These are phyloP conservation scores for Suhomyces kunorum DNA, from an alignment of 1,139 yeast species.

Conservation along the genomic window DNA sequence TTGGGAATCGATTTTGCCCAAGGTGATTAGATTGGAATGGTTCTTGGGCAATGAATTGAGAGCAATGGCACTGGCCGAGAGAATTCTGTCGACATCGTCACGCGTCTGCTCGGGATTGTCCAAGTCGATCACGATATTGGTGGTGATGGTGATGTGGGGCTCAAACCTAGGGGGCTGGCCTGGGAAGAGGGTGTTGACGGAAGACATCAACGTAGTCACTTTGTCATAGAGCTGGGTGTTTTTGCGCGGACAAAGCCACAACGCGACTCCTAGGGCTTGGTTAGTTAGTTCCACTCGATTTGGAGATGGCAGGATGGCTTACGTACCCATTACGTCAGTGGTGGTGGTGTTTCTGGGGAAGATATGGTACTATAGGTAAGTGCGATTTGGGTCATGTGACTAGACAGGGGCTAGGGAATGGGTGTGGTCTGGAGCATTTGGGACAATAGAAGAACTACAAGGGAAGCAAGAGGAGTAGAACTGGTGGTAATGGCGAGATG, in stretches of 20 bases:
- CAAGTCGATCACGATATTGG: conserved; percentile 51
- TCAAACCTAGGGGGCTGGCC: conserved; percentile 65
- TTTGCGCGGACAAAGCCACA: conserved; percentile 75
- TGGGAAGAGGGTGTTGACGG: conserved; percentile 69
- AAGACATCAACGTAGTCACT: conserved; percentile 58
- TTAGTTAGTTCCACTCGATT: conserved; percentile 9
- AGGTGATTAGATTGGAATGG: conserved; percentile 38
- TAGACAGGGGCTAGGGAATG: background rate
- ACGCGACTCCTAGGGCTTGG: conserved; percentile 51
- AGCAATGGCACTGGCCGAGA: conserved; percentile 70
- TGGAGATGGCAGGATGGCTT: background rate
- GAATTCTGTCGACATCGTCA: conserved; percentile 59
- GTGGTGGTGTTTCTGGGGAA: background rate
- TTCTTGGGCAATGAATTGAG: conserved; percentile 47
- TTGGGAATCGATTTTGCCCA: conserved; percentile 43
- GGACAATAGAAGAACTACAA: too few species aligned
- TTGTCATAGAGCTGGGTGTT: conserved; percentile 58
- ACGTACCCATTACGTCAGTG: conserved; percentile 12
- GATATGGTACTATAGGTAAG: background rate
- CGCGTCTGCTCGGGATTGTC: conserved; percentile 40
- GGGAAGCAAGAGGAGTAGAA: too few species aligned
- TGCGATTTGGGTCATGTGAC: background rate
- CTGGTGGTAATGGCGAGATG: too few species aligned
- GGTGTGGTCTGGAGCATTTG: too few species aligned
- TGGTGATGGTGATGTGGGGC: conserved; percentile 78